phyloP scores from a whole-genome alignment of 176 grass and related monocot species.

The Oryza rufipogon region DNA sequence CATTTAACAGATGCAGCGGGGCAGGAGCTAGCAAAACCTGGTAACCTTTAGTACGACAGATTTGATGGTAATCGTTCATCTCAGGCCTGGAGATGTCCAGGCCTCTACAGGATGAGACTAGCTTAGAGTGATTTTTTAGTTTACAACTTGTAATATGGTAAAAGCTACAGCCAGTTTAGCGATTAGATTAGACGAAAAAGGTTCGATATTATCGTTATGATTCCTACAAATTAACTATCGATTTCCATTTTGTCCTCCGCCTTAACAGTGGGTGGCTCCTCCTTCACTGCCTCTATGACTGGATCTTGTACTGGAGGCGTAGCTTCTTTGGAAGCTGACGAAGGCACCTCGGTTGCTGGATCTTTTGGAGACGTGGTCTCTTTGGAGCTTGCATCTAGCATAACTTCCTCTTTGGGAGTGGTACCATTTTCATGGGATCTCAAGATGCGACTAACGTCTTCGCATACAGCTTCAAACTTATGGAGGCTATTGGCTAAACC shows the following conservation, averaged over 20 bases:
- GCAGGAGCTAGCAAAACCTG: not conserved
- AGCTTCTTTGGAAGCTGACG: slow-evolving; percentile 9
- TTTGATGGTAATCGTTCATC: not conserved
- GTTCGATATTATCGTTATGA: not conserved
- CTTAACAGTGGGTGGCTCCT: not conserved
- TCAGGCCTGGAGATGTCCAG: not conserved
- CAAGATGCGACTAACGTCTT: slow-evolving; percentile 51
- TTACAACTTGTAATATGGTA: slow-evolving; percentile 7
- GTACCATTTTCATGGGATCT: slow-evolving; percentile 40
- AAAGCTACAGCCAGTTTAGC: not conserved
- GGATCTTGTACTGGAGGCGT: slow-evolving; percentile 7
- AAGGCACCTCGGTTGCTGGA: not conserved
- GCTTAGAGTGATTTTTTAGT: not conserved
- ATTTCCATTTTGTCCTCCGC: slow-evolving; percentile 38
- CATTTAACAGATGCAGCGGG: not conserved
- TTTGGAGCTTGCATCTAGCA: slow-evolving; percentile 1
- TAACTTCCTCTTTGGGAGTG: slow-evolving; percentile 27
- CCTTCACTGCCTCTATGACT: not conserved
- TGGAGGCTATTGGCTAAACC: slow-evolving; percentile 62
- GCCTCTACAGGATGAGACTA: not conserved
- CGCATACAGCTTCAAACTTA: slow-evolving; percentile 59
- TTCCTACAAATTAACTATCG: slow-evolving; percentile 28
- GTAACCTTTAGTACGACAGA: not conserved
- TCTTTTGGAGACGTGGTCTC: not conserved
- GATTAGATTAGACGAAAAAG: not conserved